phyloP scores from a whole-genome alignment of 352 stramenopile genomes.

The Globisporangium nodosum region DNA sequence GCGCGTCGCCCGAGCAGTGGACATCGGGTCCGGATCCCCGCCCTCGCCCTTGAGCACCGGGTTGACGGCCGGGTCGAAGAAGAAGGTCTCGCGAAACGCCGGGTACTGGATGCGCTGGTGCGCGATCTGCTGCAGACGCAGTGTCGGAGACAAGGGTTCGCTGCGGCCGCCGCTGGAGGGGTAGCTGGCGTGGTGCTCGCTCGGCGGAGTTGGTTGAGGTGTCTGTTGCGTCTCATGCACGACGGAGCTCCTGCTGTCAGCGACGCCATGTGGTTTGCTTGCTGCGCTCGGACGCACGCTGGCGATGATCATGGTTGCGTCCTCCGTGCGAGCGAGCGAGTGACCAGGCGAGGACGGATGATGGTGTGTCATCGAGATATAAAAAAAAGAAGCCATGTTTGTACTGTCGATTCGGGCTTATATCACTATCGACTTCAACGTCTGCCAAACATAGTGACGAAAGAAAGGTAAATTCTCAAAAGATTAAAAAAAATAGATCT shows the following conservation, averaged over 20 bases:
- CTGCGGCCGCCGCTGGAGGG: not conserved
- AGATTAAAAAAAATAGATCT: constrained; percentile 35
- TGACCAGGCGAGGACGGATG: too few species aligned
- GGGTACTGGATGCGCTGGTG: constrained; percentile 27
- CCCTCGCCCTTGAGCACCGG: constrained; percentile 34
- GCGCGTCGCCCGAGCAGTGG: constrained; percentile 34
- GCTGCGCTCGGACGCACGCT: not conserved
- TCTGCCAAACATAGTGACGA: constrained; percentile 3
- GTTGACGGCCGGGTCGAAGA: constrained; percentile 49
- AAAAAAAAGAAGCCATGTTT: not conserved
- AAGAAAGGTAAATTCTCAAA: constrained; percentile 46
- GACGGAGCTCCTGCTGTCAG: not conserved
- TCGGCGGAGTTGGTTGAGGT: not conserved
- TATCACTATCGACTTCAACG: not conserved
- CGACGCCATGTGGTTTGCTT: not conserved
- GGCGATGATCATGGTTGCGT: constrained; percentile 10
- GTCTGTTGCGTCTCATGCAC: not conserved
- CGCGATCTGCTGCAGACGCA: constrained; percentile 9
- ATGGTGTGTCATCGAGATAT: not conserved
- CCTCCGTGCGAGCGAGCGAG: too few species aligned
- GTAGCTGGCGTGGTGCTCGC: not conserved
- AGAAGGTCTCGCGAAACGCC: constrained; percentile 62
- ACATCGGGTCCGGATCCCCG: constrained; percentile 21
- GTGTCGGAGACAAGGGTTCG: not conserved
- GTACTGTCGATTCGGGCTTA: not conserved